A percentile compares a stretch with the other conserved stretches of the same genome.
Conservation (phyloP, 2,329 filamentous ascomycete species). For the Cordyceps cicadae region DNA sequence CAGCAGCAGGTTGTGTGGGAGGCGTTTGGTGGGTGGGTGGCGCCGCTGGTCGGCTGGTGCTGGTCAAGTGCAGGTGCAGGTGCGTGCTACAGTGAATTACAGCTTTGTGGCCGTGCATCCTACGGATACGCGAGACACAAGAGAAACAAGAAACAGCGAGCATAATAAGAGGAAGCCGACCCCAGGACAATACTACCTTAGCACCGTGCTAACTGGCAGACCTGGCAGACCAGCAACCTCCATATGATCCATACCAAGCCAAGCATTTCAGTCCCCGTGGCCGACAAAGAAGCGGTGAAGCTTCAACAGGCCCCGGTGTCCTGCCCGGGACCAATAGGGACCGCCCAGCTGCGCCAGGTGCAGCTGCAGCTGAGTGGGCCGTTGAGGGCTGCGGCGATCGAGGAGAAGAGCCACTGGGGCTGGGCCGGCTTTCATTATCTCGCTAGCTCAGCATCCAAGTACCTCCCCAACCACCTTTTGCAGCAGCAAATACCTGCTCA, state of each 20-base stretch:
- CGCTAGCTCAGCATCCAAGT: neutral
- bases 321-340: constrained; percentile 8
- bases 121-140: neutral
- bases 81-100: too few species aligned
- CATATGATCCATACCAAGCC: neutral
- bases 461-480: neutral
- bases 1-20: too few species aligned
- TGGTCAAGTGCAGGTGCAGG: too few species aligned
- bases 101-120: neutral
- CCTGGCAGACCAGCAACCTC: too few species aligned
- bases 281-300: constrained; percentile 12
- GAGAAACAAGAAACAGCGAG: neutral
- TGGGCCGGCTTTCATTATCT: neutral
- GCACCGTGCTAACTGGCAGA: too few species aligned
- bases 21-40: too few species aligned
- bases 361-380: constrained; percentile 20
- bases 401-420: constrained; percentile 10
- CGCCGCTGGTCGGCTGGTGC: too few species aligned
- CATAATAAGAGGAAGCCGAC: neutral
- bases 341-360: constrained; percentile 18
- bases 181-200: too few species aligned
- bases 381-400: constrained; percentile 19
- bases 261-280: neutral
- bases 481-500: neutral
- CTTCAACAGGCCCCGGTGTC: constrained; percentile 11